Base-by-base conservation (phyloP, 2,329 filamentous ascomycete species). In the Gnomoniopsis sp. region DNA sequence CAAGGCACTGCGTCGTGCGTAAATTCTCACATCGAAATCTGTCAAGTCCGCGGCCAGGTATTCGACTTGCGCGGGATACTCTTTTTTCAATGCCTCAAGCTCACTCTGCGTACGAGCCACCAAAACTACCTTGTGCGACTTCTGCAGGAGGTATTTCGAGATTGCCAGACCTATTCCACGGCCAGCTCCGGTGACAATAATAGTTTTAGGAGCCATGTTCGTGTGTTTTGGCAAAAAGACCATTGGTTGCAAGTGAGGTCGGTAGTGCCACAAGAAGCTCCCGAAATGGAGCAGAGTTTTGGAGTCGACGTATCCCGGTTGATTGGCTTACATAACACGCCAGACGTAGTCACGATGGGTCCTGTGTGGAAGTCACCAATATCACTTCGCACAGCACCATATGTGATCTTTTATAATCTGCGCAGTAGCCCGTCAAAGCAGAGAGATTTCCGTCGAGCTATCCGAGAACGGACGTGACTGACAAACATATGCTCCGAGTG, bases 101-200 rank as follows among this genome's bases (percentile, higher is more conserved):
- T 76, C 74, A 15, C 75, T 75, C 23, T 74, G 72, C 0, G 80
- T 82, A 46, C 85, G 76, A 7, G 85, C 83, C 11, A 86, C 79
- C 17, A 86, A 69, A 41, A 88, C 80, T 17, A 88, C 78, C 58
- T 81, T 84, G 72, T 88, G 84, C 0, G 75, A 77, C 46, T 77
- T 75, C 21, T 72, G 68, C 8, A 88, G 72, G 33, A 88, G 74
- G 49, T 77, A 72, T 44, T 78, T 71, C 2, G 83, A 74, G 8
- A 86, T 73, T 60, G 82, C 82, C 12, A 85, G 76, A 50, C 85
- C 85, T 54, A 88, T 81, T 26, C 85, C 85, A 58, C 83, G 82
- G 71, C 84, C 87, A 19, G 84, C 84, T 33, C 85, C 85, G 2
- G 85, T 88, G 36, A 93, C 77, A 60, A 92, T 86, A 68, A 92